Evolutionary conservation across 495 filamentous ascomycete genomes (phyloP).

Genomic region (Hyaloscypha finlandica): DNA sequence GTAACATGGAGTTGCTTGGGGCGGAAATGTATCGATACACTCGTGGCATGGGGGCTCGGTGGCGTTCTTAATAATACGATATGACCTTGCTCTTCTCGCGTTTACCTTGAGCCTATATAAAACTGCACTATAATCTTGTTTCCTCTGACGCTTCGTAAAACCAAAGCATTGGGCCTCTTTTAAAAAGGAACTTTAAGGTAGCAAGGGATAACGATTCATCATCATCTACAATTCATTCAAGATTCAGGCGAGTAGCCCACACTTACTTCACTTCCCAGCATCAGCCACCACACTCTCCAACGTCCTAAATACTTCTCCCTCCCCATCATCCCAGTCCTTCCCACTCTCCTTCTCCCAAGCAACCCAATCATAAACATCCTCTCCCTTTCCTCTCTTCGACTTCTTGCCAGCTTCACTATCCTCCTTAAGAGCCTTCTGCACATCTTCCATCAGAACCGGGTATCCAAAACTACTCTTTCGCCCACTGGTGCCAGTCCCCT

Average conservation of each 20-base stretch:
- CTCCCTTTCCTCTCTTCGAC: slow-evolving; percentile 3
- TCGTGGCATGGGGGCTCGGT: not conserved
- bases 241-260: not conserved
- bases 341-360: not conserved
- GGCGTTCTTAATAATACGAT: not conserved
- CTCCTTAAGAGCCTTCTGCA: not conserved
- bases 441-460: not conserved
- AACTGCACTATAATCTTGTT: not conserved
- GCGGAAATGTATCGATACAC: not conserved
- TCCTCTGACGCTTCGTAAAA: not conserved
- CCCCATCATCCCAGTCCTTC: slow-evolving; percentile 9
- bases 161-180: no score
- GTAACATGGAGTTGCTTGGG: not conserved
- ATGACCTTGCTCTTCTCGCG: not conserved
- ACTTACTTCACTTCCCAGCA: not conserved
- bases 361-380: slow-evolving; percentile 30
- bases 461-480: not conserved
- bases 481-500: not conserved
- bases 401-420: not conserved
- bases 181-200: no score
- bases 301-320: not conserved
- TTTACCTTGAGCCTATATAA: not conserved
- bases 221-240: not conserved
- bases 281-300: slow-evolving; percentile 2
- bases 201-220: no score